These are phyloP conservation scores for Starmerella geochares DNA, from an alignment of 805 yeast genomes.

Conservation along the genomic window DNA sequence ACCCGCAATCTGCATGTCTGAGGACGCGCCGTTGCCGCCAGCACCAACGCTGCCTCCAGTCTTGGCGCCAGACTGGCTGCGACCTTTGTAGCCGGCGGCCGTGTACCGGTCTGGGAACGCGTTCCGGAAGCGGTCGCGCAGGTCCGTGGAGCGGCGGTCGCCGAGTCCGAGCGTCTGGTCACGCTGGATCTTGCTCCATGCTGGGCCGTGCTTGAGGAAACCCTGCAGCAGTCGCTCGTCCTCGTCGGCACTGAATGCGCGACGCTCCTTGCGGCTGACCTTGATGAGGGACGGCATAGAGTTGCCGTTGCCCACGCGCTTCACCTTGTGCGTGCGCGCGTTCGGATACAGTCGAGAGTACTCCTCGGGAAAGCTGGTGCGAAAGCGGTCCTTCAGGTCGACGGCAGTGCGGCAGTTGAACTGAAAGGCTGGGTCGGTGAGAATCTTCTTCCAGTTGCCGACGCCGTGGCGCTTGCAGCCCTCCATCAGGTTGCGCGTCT, in stretches of 20 bases:
- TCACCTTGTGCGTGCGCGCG: slow-evolving; percentile 37
- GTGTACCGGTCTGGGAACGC: slow-evolving; percentile 38
- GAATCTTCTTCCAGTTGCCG: slow-evolving; percentile 41
- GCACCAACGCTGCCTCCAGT: background rate
- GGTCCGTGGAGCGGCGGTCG: slow-evolving; percentile 37
- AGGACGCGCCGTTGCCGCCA: slow-evolving; percentile 1
- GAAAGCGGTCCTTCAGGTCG: slow-evolving; percentile 38
- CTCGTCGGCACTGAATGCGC: slow-evolving; percentile 36
- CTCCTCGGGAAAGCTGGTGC: slow-evolving; percentile 39
- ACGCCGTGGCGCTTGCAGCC: slow-evolving; percentile 38
- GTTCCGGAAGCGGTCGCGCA: slow-evolving; percentile 38
- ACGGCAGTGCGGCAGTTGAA: slow-evolving; percentile 39
- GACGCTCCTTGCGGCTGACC: slow-evolving; percentile 38
- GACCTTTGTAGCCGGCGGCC: slow-evolving; percentile 38
- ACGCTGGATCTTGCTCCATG: slow-evolving; percentile 39
- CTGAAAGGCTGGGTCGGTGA: slow-evolving; percentile 34
- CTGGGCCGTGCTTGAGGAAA: slow-evolving; percentile 37
- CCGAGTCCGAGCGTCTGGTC: slow-evolving; percentile 33
- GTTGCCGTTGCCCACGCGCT: slow-evolving; percentile 21
- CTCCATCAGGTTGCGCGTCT: slow-evolving; percentile 35
- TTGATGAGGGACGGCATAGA: slow-evolving; percentile 31
- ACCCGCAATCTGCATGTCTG: slow-evolving; percentile 17
- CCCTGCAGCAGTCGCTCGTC: slow-evolving; percentile 37
- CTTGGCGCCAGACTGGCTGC: slow-evolving; percentile 20
- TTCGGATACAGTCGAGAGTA: slow-evolving; percentile 38